Base-by-base conservation (phyloP, 106 monocot species). In the Xerophyta viscosa region DNA sequence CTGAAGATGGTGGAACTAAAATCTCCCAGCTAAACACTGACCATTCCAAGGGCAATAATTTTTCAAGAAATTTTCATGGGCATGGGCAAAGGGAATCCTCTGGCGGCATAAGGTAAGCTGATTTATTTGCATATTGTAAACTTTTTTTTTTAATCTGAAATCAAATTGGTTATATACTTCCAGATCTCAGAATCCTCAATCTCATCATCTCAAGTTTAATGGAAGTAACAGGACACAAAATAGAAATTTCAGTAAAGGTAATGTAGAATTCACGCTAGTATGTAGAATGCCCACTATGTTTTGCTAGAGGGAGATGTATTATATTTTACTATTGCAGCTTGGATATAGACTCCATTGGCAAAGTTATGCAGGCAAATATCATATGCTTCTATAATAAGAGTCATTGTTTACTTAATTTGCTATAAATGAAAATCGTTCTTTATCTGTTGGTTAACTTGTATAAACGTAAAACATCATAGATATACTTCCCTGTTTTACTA, bases 121-220 rank as follows among this genome's bases (percentile, higher is more conserved):
- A 48, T 37, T 15, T 14, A 20, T n/a, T 29, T 1, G 33, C 33
- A 6, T 36, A 11, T 11, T 11, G 5, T 36, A 6, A 11, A 36
- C 42, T 10, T 27, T 41, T 60, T 9, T 20, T 2, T 1, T 31
- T 4, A 14, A 26, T 9, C 17, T 30, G 9, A 9, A 12, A n/a
- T 65, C 3, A 15, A 28, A 13, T 53, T 27, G 14, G 3, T 49
- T 18, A 22, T 21, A 42, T 41, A 22, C n/a, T 46, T 71, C 52
- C 77, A 77, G 77, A 57, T 66, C 66, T 56, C 77, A 57, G 45
- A 77, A 71, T 26, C 47, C 58, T 24, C 43, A 59, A 31, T 15
- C 20, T 52, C 54, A 36, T 66, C 37, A 71, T 18, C 19, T 20
- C 28, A 47, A 51, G 37, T 22, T 46, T 50, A 76, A 42, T 33